Evolutionary conservation across 225 moss, liverwort and hornwort genomes (phyloP).

Genomic region (Anthoceros angustus): DNA sequence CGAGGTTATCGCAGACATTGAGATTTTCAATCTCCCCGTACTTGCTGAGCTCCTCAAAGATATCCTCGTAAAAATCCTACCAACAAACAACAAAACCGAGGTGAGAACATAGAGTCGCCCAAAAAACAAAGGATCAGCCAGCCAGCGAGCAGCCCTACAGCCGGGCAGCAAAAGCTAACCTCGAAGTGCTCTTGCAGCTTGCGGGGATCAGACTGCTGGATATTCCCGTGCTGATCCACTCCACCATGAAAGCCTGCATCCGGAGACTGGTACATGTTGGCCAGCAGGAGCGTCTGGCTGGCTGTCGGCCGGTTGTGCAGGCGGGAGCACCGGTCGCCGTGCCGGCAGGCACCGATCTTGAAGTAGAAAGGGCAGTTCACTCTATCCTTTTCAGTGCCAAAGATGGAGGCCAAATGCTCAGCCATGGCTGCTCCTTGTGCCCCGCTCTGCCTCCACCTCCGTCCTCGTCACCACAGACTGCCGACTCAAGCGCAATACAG

Average conservation of each 20-base stretch:
- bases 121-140: not conserved
- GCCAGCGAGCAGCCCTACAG: not conserved
- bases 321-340: conserved; percentile 88
- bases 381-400: conserved; percentile 92
- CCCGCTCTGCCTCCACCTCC: too few species aligned
- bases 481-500: too few species aligned
- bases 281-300: conserved; percentile 77
- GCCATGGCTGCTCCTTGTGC: conserved; percentile 31
- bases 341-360: conserved; percentile 90
- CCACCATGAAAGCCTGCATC: conserved; percentile 96
- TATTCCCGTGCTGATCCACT: conserved; percentile 94
- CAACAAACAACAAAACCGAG: not conserved
- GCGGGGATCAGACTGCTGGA: conserved; percentile 93
- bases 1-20: conserved; percentile 92
- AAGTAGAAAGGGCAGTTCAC: conserved; percentile 97
- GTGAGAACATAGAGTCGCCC: too few species aligned
- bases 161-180: conserved; percentile 17
- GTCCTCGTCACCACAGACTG: too few species aligned
- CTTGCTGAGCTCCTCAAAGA: conserved; percentile 94
- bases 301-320: conserved; percentile 93
- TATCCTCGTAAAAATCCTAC: conserved; percentile 97
- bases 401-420: conserved; percentile 91
- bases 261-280: conserved; percentile 95
- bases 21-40: conserved; percentile 95
- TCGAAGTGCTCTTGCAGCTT: conserved; percentile 96